These are phyloP conservation scores for Ceratorhiza oryzae-sativae DNA, from an alignment of 1,284 basidiomycete species.

Conservation along the genomic window DNA sequence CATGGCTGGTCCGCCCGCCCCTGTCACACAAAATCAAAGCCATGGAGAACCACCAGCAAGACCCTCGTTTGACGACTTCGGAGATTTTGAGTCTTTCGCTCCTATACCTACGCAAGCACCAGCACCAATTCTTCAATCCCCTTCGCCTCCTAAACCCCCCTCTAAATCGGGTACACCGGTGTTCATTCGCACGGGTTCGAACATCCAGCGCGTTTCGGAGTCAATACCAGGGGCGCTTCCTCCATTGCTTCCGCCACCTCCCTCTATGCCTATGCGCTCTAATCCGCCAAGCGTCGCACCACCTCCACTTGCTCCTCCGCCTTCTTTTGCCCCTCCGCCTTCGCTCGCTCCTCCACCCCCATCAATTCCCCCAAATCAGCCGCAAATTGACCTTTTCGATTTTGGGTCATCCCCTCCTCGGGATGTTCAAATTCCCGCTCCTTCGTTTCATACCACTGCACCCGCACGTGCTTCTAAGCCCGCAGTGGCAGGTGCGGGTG, in stretches of 20 bases:
- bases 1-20: not conserved
- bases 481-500: not conserved
- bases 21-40: not conserved
- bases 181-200: conserved; percentile 27
- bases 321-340: not conserved
- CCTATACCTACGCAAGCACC: not conserved
- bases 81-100: conserved; percentile 29
- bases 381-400: conserved; percentile 30
- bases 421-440: not conserved
- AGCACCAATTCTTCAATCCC: conserved; percentile 11
- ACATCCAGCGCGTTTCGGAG: conserved; percentile 11
- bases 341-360: not conserved
- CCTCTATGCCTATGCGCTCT: not conserved
- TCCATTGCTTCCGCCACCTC: conserved; percentile 26
- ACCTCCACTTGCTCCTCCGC: conserved; percentile 3
- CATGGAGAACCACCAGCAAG: not conserved
- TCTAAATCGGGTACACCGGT: conserved; percentile 33
- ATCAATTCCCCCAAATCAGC: not conserved
- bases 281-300: not conserved
- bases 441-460: not conserved
- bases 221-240: not conserved
- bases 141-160: conserved; percentile 26
- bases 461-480: not conserved
- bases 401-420: conserved; percentile 31
- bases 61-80: conserved; percentile 34